Percentiles rank a stretch among this genome's conserved stretches.
Conservation (phyloP, 805 yeast species). For the Jamesozyma rosinii region DNA sequence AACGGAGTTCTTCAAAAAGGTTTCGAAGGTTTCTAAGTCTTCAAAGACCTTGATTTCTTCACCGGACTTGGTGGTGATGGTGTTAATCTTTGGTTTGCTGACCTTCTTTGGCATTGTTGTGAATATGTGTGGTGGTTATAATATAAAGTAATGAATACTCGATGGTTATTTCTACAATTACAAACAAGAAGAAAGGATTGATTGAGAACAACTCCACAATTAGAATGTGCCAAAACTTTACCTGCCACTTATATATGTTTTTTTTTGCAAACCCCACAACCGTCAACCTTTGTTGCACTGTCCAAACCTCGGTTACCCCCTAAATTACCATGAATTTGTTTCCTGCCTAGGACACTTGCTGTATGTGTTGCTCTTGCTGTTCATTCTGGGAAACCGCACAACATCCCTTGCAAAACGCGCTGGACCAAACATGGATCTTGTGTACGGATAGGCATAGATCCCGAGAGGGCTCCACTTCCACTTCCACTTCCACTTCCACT, state of each 20-base stretch:
- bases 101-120: constrained; percentile 17
- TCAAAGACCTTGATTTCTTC: constrained; percentile 42
- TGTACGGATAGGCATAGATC: no score
- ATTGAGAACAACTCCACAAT: neutral
- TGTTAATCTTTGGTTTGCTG: constrained; percentile 25
- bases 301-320: neutral
- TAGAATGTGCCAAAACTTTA: neutral
- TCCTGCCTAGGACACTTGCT: no score
- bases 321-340: no score
- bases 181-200: neutral
- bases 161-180: neutral
- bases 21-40: constrained; percentile 55
- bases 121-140: neutral
- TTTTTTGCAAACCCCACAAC: neutral
- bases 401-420: neutral
- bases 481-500: no score
- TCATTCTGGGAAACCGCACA: no score
- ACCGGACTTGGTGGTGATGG: constrained; percentile 26
- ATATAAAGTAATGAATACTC: neutral
- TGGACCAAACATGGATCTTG: no score
- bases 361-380: no score
- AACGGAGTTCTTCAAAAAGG: constrained; percentile 58
- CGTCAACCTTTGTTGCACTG: neutral
- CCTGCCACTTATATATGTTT: neutral
- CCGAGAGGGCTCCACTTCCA: no score